Conservation (phyloP, 2,329 filamentous ascomycete species). For the Gyromitra esculenta region DNA sequence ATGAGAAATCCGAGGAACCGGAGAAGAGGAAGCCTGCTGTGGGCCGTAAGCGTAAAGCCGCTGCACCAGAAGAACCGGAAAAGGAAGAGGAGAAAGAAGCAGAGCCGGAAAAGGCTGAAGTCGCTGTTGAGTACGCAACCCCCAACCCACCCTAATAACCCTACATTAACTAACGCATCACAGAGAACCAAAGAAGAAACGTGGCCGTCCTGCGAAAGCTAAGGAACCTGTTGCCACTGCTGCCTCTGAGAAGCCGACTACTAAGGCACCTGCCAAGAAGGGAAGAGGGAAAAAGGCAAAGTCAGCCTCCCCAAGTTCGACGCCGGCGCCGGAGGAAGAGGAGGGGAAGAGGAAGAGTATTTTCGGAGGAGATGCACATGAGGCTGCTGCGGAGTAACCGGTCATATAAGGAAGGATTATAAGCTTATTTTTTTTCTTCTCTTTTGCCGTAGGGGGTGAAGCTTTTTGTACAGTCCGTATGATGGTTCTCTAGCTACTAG, state of each 20-base stretch:
- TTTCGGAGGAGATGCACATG: slow-evolving; percentile 32
- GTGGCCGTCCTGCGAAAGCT: slow-evolving; percentile 55
- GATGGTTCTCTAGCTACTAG: not conserved
- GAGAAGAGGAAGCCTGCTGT: slow-evolving; percentile 21
- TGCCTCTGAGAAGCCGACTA: slow-evolving; percentile 2
- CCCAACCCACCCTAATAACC: too few species aligned
- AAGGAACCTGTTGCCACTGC: slow-evolving; percentile 13
- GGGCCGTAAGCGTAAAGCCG: slow-evolving; percentile 40
- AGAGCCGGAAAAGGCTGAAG: slow-evolving; percentile 28
- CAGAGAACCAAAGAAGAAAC: slow-evolving; percentile 55
- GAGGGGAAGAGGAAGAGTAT: slow-evolving; percentile 39
- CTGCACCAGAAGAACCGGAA: slow-evolving; percentile 21
- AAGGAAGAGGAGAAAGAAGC: slow-evolving; percentile 35
- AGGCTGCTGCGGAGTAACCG: slow-evolving; percentile 3
- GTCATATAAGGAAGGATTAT: not conserved
- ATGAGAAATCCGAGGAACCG: slow-evolving; percentile 15
- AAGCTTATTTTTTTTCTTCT: not conserved
- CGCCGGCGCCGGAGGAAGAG: slow-evolving; percentile 22
- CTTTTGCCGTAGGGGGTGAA: not conserved
- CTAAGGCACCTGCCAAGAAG: slow-evolving; percentile 37
- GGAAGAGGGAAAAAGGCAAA: slow-evolving; percentile 16
- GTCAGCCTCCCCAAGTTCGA: slow-evolving; percentile 17
- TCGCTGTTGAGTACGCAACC: slow-evolving; percentile 20
- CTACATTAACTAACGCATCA: slow-evolving; percentile 19
- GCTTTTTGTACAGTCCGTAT: not conserved